Evolutionary conservation across 306 rosid genomes (phyloP).

Genomic region (Sindora glabra): DNA sequence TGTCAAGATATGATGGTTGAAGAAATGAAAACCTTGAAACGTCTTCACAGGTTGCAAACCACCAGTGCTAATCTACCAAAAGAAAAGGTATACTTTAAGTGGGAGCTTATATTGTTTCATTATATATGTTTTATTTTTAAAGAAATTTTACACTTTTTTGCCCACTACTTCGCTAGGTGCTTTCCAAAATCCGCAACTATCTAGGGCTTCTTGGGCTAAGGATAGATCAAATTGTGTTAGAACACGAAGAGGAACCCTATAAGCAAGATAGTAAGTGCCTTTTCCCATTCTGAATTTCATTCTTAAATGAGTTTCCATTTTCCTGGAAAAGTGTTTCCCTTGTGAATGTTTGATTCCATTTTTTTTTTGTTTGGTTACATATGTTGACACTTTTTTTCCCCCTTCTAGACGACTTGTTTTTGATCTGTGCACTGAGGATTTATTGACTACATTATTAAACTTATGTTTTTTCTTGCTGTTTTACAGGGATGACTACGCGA

Average conservation of each 20-base stretch:
- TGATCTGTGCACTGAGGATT: background rate
- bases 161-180: slow-evolving; percentile 48
- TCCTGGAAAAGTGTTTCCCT: background rate
- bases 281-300: background rate
- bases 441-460: background rate
- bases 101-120: background rate
- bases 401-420: background rate
- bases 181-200: slow-evolving; percentile 80
- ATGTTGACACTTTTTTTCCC: no score
- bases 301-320: background rate
- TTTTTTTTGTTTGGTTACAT: background rate
- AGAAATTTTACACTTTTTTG: background rate
- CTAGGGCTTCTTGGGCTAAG: slow-evolving; percentile 93
- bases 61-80: slow-evolving; percentile 93
- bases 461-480: background rate
- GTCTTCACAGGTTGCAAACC: slow-evolving; percentile 83
- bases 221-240: slow-evolving; percentile 79
- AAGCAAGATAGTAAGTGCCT: slow-evolving; percentile 85
- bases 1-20: slow-evolving; percentile 90
- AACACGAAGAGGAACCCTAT: slow-evolving; percentile 71
- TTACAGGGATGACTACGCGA: slow-evolving; percentile 85
- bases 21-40: slow-evolving; percentile 74
- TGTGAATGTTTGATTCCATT: background rate
- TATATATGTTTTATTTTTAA: background rate
- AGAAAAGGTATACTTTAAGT: slow-evolving; percentile 52